Base-by-base conservation (phyloP, 2,329 filamentous ascomycete genomes). In the Thelonectria blattea region DNA sequence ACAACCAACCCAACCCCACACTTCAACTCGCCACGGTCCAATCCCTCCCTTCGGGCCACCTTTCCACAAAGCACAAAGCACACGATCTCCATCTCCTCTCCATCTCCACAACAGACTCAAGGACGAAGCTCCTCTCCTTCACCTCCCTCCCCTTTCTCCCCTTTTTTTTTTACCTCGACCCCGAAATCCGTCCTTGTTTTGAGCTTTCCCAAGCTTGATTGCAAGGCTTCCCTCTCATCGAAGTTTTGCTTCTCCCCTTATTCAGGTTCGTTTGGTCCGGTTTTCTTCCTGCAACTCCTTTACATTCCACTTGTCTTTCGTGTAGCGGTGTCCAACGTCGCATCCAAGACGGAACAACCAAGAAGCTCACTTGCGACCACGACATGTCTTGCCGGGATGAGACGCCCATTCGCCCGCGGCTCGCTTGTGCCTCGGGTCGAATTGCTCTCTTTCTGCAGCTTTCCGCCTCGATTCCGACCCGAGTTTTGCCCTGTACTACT, bases 51-150 rank as follows among this genome's bases (percentile, higher is more conserved):
- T 69, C 55, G 71, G 72, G 73, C 73, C 74, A 76, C 74, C 68
- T 76, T 75, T 68, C 73, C 71, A 67, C 62, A 73, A 73, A 30
- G 42, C 42, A 46, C 62, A 73, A 73, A 58, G 69, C 66, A 73
- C 71, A 69, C 71, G 68, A 71, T 65, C 63, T 64, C 63, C 7
- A 30, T 24, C 22, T 67, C 37, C 46, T 56, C 50, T 48, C 61
- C 55, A 63, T 58, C 66, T 68, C 70, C 65, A 65, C 65, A 3
- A 7, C 27, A 30, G 27, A 30, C 27, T 9, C 27, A 10, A 30
- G 27, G 27, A 30, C 27, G 27, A 30, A 37, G 34, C 34, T 15
- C 34, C 34, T 14, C 68, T 65, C 65, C 60, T 46, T 47, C 53
- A 63, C 43, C 46, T 52, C 62, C 51, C 53, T 49, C 22, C 22